Evolutionary conservation across 2,329 filamentous ascomycete species (phyloP), one percentile per base, ranked within the genome.

Genomic region (Calonectria pteridis): DNA sequence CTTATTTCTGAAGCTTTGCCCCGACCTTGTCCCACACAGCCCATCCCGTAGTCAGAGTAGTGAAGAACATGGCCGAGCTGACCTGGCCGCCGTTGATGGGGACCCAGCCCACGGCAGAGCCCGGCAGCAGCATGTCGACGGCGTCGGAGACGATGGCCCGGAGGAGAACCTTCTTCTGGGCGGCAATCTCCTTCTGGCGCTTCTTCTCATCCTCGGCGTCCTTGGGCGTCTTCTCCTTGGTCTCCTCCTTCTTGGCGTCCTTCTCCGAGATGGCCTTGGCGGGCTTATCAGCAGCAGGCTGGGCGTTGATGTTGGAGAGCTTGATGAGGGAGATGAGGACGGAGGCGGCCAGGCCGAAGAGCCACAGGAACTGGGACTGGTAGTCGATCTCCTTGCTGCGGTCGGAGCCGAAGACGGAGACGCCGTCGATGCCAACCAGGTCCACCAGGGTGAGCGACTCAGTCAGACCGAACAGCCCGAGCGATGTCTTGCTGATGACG

Each of bases 291-390:
- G 35, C 49, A 23, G 66, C 40, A 66, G 18, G 40, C 31, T 49
- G 31, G 10, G 77, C 80, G 23, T 80, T 81, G 37, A 82, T 81
- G 33, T 77, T 83, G n/a, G 84, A 71, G 49, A 90, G 80, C 73
- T 86, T 83, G 73, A 90, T 76, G 37, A 86, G 35, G 2, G 86
- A 84, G 29, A 86, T 79, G 3, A 88, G 51, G 0, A 90, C 83
- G 0, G 88, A 90, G 72, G 89, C 88, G 14, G 84, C 84, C 28
- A 95, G 84, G 0, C 89, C 89, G 49, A 92, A 90, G 75, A 94
- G 89, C 94, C 94, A 95, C 83, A 93, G 92, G 67, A 91, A 89
- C 83, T 94, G 91, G 0, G 90, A 90, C 83, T 95, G 92, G 28
- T 88, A 74, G 58, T 90, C 86, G 5, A 93, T 78, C 31, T 75